A percentile compares a stretch with the other conserved stretches of the same genome.
Conservation (phyloP, 768 basidiomycete species). For the Tylopilus plumbeoviolaceoides region DNA sequence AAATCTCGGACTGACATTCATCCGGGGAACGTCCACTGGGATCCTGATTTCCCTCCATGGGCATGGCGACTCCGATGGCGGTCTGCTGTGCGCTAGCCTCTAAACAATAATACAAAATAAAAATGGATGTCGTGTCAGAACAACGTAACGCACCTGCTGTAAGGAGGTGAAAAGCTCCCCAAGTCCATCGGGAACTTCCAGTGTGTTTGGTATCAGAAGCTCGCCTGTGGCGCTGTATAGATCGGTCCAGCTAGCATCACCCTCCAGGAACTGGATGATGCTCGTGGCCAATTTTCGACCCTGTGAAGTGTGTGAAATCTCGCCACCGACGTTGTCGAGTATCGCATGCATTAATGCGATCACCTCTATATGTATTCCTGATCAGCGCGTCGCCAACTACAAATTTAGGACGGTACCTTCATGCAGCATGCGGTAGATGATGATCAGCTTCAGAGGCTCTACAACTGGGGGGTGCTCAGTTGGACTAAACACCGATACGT, state of each 20-base stretch:
- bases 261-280: constrained; percentile 57
- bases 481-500: constrained; percentile 1
- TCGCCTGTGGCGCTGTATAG: constrained; percentile 69
- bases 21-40: constrained; percentile 80
- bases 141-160: constrained; percentile 29
- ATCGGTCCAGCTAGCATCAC: constrained; percentile 63
- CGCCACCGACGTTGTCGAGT: constrained; percentile 41
- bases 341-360: constrained; percentile 53
- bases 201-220: constrained; percentile 48
- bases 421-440: constrained; percentile 75
- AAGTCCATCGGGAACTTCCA: constrained; percentile 30
- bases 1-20: constrained; percentile 56
- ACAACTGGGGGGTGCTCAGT: constrained; percentile 41
- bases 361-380: constrained; percentile 48
- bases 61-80: constrained; percentile 30
- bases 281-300: constrained; percentile 44
- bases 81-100: constrained; percentile 39
- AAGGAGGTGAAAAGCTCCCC: constrained; percentile 22
- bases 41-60: constrained; percentile 76
- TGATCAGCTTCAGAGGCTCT: constrained; percentile 57
- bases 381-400: constrained; percentile 3
- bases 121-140: constrained; percentile 20
- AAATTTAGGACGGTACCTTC: constrained; percentile 53
- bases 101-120: constrained; percentile 20
- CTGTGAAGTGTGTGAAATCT: constrained; percentile 32